Conservation (phyloP, 164 flowering plant genomes). For the Chimonanthus praecox region DNA sequence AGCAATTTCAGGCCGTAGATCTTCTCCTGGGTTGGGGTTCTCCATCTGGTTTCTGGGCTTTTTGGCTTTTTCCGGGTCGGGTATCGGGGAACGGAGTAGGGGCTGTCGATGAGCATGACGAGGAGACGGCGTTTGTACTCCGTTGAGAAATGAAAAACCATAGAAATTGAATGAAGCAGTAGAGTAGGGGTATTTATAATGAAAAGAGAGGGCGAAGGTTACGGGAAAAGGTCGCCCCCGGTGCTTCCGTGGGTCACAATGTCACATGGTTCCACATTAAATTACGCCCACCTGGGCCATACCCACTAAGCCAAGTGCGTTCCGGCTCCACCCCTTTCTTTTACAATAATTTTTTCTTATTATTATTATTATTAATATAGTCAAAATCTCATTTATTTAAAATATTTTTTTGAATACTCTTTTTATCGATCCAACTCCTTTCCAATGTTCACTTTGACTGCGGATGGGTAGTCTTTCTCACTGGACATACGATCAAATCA, state of each 20-base stretch:
- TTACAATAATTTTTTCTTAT: not conserved
- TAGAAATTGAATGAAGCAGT: not conserved
- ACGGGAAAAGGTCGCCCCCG: not conserved
- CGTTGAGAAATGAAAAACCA: not conserved
- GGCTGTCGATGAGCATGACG: not conserved
- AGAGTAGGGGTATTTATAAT: conserved; percentile 5
- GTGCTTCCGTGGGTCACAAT: too few species aligned
- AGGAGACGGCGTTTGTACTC: too few species aligned
- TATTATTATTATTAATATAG: not conserved
- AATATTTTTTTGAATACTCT: not conserved
- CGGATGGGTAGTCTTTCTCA: not conserved
- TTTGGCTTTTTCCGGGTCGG: not conserved
- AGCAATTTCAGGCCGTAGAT: conserved; percentile 11
- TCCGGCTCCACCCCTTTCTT: not conserved
- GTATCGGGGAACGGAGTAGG: not conserved
- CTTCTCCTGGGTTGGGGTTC: conserved; percentile 12
- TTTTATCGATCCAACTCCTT: not conserved
- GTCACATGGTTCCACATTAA: conserved; percentile 11
- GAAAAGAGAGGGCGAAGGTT: not conserved
- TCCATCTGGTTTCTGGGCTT: conserved; percentile 7
- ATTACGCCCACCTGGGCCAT: conserved; percentile 1
- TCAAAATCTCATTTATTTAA: not conserved
- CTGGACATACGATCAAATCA: too few species aligned
- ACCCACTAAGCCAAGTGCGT: conserved; percentile 6
- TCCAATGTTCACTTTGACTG: not conserved